Base-by-base conservation (phyloP, 2,329 filamentous ascomycete genomes). In the Biscogniauxia mediterranea region DNA sequence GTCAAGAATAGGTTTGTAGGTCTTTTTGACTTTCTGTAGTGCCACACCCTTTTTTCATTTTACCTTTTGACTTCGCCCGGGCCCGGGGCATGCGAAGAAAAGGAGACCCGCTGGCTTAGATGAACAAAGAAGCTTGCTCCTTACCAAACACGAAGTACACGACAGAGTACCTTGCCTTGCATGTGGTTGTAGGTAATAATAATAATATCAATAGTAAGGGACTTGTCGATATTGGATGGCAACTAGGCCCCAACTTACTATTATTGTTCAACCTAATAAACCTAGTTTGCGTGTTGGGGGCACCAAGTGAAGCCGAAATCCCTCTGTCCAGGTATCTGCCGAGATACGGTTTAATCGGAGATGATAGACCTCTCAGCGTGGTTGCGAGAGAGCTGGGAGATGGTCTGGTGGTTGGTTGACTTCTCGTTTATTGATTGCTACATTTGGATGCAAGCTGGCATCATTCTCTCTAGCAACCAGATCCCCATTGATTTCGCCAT, bases 381-480 rank as follows among this genome's bases (percentile, higher is more conserved):
- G 28, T 32, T 32, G 28, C n/a, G 38, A 2, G 38, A 46, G 38
- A 17, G 38, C 2, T n/a, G 13, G 38, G 5, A n/a, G n/a, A n/a
- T 9, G 5, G 38, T 17, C 11, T 9, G 38, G 38, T 46, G 38
- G 38, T 58, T 46, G 38, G 38, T 58, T 60, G 42, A 60, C 59
- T 54, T 51, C 52, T 54, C 57, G 21, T 54, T 49, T 11, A 61
- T 62, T 56, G 56, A 60, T 60, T 64, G 61, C 61, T 57, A 60
- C 53, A 20, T 56, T 38, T 26, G 53, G 52, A 68, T 67, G 69
- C 69, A 61, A 62, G 64, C 64, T 70, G 66, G 66, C 69, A 69
- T 70, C 69, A 69, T 69, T 50, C 62, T 56, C 59, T 63, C 50
- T 56, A 46, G 54, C 49, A 57, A 61, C 59, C 54, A 52, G 56